Percentiles rank a stretch among this genome's conserved stretches.
Evolutionary conservation across 352 stramenopile species (phyloP).

Genomic region (Pythium oligandrum): DNA sequence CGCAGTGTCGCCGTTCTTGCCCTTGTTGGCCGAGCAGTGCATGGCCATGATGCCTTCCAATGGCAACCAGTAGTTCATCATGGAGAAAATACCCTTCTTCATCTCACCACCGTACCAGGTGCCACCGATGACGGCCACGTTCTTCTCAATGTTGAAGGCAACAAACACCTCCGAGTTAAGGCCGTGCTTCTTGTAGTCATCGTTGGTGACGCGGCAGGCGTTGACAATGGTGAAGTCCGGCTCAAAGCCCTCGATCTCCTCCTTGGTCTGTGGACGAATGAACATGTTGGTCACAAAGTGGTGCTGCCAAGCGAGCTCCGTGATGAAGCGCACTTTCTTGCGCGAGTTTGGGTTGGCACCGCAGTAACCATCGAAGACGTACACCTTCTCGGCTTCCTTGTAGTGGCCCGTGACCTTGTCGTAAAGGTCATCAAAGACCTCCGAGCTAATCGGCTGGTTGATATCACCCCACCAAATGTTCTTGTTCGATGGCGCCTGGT

Average conservation of each 20-base stretch:
- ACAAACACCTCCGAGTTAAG: slow-evolving; percentile 96
- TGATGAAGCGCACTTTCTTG: slow-evolving; percentile 97
- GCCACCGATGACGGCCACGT: slow-evolving; percentile 92
- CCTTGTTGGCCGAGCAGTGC: slow-evolving; percentile 98
- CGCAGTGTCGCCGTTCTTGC: slow-evolving; percentile 93
- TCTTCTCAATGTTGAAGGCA: slow-evolving; percentile 96
- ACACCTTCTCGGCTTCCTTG: slow-evolving; percentile 89
- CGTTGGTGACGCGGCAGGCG: slow-evolving; percentile 93
- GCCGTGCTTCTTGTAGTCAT: slow-evolving; percentile 92
- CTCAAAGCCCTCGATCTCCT: slow-evolving; percentile 91
- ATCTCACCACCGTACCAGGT: slow-evolving; percentile 98
- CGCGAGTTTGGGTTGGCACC: slow-evolving; percentile 89
- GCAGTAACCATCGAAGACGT: slow-evolving; percentile 96
- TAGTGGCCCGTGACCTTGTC: slow-evolving; percentile 93
- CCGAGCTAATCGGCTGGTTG: slow-evolving; percentile 91
- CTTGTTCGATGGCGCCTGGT: slow-evolving; percentile 87
- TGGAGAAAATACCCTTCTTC: slow-evolving; percentile 98
- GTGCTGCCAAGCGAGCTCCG: slow-evolving; percentile 97
- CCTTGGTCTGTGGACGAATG: slow-evolving; percentile 73
- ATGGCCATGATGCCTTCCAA: slow-evolving; percentile 95
- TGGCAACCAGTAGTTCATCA: slow-evolving; percentile 99
- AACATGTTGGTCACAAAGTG: slow-evolving; percentile 98
- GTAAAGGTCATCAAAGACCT: slow-evolving; percentile 96
- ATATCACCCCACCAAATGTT: slow-evolving; percentile 98
- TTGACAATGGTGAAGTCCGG: slow-evolving; percentile 98